Evolutionary conservation across 169 alveolate genomes (phyloP).

Genomic region (Babesia ovis): DNA sequence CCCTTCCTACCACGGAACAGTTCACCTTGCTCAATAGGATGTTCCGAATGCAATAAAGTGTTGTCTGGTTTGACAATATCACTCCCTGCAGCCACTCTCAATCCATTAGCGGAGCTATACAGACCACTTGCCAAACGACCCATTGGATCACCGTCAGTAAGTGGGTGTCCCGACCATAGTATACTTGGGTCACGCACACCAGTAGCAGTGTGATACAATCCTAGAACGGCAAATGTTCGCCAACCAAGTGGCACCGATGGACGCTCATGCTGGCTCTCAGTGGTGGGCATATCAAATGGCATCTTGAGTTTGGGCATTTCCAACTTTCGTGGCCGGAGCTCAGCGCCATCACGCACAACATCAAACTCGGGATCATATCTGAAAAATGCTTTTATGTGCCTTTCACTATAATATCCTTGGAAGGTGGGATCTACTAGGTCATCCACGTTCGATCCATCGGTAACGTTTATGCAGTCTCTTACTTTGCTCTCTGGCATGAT

Average conservation of each 20-base stretch:
- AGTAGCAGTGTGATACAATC: constrained; percentile 27
- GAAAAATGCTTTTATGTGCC: constrained; percentile 46
- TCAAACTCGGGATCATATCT: constrained; percentile 49
- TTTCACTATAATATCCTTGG: constrained; percentile 36
- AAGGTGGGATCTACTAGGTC: constrained; percentile 44
- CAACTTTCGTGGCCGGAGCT: constrained; percentile 18
- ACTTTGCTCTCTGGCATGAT: constrained; percentile 60
- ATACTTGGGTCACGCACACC: constrained; percentile 50
- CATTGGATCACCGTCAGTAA: constrained; percentile 60
- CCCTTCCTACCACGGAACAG: constrained; percentile 56
- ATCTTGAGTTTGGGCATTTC: constrained; percentile 42
- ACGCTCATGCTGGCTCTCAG: constrained; percentile 46
- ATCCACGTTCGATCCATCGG: constrained; percentile 67
- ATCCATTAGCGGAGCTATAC: constrained; percentile 9
- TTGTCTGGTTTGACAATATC: constrained; percentile 58
- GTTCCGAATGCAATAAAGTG: constrained; percentile 28
- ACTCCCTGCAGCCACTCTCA: constrained; percentile 12
- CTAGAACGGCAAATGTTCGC: constrained; percentile 64
- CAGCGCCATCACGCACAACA: constrained; percentile 40
- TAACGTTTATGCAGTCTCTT: constrained; percentile 47
- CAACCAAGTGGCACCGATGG: constrained; percentile 71
- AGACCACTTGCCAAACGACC: constrained; percentile 65
- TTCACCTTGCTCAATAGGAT: constrained; percentile 59
- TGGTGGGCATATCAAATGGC: constrained; percentile 41
- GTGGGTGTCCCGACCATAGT: constrained; percentile 46